Conservation (phyloP, 768 basidiomycete genomes). For the Collybia mongolica region DNA sequence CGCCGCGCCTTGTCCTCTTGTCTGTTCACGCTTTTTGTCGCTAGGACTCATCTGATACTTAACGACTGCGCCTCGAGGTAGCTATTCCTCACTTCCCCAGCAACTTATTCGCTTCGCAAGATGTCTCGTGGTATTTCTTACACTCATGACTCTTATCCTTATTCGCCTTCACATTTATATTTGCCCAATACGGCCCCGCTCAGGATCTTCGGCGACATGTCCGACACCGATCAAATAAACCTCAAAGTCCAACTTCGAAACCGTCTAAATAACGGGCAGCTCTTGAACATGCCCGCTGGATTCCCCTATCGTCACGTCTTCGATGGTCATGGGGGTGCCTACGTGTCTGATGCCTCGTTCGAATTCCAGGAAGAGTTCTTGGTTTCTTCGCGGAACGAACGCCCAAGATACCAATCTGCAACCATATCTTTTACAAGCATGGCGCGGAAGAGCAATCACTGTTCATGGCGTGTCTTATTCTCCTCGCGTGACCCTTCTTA, state of each 20-base stretch:
- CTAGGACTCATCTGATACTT: constrained; percentile 8
- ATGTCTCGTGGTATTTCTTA: constrained; percentile 4
- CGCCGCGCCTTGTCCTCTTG: constrained; percentile 11
- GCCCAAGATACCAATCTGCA: constrained; percentile 18
- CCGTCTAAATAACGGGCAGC: constrained; percentile 26
- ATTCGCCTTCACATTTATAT: constrained; percentile 1
- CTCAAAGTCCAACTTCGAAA: constrained; percentile 27
- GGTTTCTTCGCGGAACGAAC: constrained; percentile 15
- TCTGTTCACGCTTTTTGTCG: constrained; percentile 7
- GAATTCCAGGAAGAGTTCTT: constrained; percentile 31
- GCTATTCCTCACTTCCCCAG: not conserved
- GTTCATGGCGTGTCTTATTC: constrained; percentile 32
- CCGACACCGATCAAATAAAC: constrained; percentile 13
- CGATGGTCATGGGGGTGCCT: constrained; percentile 17
- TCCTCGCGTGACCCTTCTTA: constrained; percentile 19
- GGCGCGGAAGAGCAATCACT: constrained; percentile 11
- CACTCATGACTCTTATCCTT: constrained; percentile 6
- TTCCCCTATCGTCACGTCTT: constrained; percentile 34
- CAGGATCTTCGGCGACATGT: constrained; percentile 1
- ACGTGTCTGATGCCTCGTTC: constrained; percentile 30
- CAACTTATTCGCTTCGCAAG: not conserved
- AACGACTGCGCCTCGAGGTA: not conserved
- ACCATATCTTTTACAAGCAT: constrained; percentile 24
- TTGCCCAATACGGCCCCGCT: not conserved
- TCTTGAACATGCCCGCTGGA: constrained; percentile 29